Evolutionary conservation across 2,329 filamentous ascomycete species (phyloP).

Genomic region (Cladosporium halotolerans): DNA sequence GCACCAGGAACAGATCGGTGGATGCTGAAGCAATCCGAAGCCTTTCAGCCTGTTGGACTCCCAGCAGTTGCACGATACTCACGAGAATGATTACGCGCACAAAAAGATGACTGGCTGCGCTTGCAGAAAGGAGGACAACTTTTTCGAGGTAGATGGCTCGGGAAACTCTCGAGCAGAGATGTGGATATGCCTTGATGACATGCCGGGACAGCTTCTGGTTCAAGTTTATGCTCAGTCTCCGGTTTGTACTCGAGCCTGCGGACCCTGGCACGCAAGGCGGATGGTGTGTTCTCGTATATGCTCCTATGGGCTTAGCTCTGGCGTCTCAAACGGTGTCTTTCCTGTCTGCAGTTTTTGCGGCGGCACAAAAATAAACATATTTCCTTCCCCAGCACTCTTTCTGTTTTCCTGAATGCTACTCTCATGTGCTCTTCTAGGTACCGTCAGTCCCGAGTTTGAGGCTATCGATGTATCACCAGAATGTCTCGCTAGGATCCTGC

Average conservation of each 20-base stretch:
- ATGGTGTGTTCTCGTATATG: background rate
- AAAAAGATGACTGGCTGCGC: background rate
- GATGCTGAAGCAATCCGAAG: conserved; percentile 29
- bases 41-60: too few species aligned
- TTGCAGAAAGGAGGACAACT: background rate
- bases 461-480: too few species aligned
- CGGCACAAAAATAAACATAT: too few species aligned
- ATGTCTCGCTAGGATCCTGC: too few species aligned
- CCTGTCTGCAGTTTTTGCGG: conserved; percentile 1
- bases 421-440: too few species aligned
- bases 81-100: conserved; percentile 9
- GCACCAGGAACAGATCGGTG: conserved; percentile 96
- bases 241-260: background rate
- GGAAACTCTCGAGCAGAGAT: too few species aligned
- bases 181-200: too few species aligned
- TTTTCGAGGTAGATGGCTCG: background rate
- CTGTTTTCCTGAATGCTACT: too few species aligned
- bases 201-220: too few species aligned
- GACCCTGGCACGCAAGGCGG: background rate
- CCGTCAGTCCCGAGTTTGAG: too few species aligned
- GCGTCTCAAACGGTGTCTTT: conserved; percentile 4
- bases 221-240: too few species aligned
- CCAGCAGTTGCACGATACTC: background rate
- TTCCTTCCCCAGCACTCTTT: too few species aligned
- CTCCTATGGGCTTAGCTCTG: conserved; percentile 6